Conservation (phyloP, 169 alveolate genomes). For the Plasmodium adleri region DNA sequence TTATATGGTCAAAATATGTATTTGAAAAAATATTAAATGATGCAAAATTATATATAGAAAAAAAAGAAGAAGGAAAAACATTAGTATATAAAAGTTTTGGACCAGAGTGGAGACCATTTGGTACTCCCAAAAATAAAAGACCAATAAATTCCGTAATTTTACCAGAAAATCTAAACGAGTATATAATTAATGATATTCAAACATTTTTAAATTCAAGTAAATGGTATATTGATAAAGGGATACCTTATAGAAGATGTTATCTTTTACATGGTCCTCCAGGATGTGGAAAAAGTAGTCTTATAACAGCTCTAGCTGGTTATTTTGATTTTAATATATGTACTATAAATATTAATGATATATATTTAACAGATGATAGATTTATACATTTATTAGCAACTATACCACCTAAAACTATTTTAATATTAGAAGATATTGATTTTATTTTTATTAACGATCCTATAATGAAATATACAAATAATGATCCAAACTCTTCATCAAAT, state of each 20-base stretch:
- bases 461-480: neutral
- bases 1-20: constrained; percentile 68
- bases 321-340: constrained; percentile 86
- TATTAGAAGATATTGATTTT: constrained; percentile 73
- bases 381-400: constrained; percentile 85
- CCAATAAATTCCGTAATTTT: constrained; percentile 83
- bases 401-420: constrained; percentile 78
- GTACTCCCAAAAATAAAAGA: constrained; percentile 83
- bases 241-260: constrained; percentile 89
- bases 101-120: constrained; percentile 86
- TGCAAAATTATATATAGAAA: constrained; percentile 61
- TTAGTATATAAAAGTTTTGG: constrained; percentile 81
- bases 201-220: constrained; percentile 59
- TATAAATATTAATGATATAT: constrained; percentile 84
- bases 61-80: constrained; percentile 83
- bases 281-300: constrained; percentile 89
- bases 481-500: neutral
- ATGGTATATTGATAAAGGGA: constrained; percentile 87
- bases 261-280: constrained; percentile 91
- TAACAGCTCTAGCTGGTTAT: constrained; percentile 88
- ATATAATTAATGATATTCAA: constrained; percentile 56
- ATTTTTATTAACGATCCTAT: constrained; percentile 14
- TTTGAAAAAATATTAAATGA: constrained; percentile 56
- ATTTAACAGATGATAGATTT: constrained; percentile 86
- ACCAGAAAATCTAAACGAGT: constrained; percentile 38